Base-by-base conservation (phyloP, 305 asterid species). In the Fraxinus sp. region DNA sequence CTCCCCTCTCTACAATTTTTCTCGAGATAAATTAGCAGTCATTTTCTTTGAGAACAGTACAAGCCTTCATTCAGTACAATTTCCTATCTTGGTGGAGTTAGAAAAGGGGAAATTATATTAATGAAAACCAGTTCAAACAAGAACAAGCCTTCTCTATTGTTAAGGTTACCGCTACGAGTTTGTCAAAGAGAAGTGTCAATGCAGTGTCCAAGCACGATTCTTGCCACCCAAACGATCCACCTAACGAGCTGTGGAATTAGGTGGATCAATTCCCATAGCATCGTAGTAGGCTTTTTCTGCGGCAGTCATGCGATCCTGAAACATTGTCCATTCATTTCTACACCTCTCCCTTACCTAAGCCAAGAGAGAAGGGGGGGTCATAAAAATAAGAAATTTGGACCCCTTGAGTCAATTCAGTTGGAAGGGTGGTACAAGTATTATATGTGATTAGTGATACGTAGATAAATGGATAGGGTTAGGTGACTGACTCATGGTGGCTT, bases 311-410 rank as follows among this genome's bases (percentile, higher is more conserved):
- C 99, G 92, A 79, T 92, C 94, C 76, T 89, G 97, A 86, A 95
- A 92, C 92, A 93, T 86, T 3, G 84, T 64, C 99, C 99, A 95
- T 85, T 95, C 99, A 9, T 86, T 91, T 84, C 92, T 91, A 71
- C 99, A 95, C 90, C 99, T 90, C 80, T 93, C 95, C 79, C 99
- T 85, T 33, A 95, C 98, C 98, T 95, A 80, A 78, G n/a, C 16
- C 86, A 79, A 79, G 33, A 78, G 1, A 24, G 7, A 9, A 7
- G 46, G 26, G 39, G 20, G 75, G 36, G 32, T 22, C 26, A 4
- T 62, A 20, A 76, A n/a, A 10, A 33, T 41, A 78, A 0, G 57
- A 55, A 55, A 55, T n/a, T 55, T 49, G 59, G 59, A 49, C 5
- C 62, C 26, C 26, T 6, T 1, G 26, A 18, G 26, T 18, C 22